Conservation (phyloP, 768 basidiomycete species). For the Xerocomus brunneocitrinus region DNA sequence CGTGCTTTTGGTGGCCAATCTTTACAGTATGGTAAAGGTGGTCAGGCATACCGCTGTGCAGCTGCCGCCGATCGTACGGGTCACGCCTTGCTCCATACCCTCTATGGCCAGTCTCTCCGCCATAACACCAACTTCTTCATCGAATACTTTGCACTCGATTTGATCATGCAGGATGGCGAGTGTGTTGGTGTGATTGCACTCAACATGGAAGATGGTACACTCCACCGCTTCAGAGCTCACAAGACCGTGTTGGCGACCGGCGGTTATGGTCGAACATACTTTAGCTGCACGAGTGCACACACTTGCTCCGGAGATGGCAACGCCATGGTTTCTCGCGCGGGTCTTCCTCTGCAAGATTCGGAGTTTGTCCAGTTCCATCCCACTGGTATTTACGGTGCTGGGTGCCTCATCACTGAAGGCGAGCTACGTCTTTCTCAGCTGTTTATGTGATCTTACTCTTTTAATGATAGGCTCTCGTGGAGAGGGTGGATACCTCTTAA, state of each 20-base stretch:
- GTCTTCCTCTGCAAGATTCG: constrained; percentile 91
- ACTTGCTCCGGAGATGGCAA: constrained; percentile 99
- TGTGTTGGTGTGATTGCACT: constrained; percentile 99
- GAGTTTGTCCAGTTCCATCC: constrained; percentile 99
- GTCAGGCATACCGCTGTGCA: constrained; percentile 98
- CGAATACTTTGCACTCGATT: constrained; percentile 98
- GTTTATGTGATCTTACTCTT: not conserved
- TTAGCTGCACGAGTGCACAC: constrained; percentile 97
- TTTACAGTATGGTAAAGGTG: constrained; percentile 94
- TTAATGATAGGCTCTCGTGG: constrained; percentile 80
- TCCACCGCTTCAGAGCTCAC: constrained; percentile 97
- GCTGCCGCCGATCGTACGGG: constrained; percentile 99
- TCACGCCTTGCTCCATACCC: constrained; percentile 96
- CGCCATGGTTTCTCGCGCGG: constrained; percentile 96
- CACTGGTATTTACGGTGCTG: constrained; percentile 98
- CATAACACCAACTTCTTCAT: constrained; percentile 99
- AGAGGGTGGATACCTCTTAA: constrained; percentile 97
- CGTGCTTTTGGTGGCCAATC: constrained; percentile 99
- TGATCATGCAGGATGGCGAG: constrained; percentile 98
- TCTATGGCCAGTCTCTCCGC: constrained; percentile 97
- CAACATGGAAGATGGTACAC: constrained; percentile 99
- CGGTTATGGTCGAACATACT: constrained; percentile 97
- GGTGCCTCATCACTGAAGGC: constrained; percentile 99
- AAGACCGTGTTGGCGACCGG: constrained; percentile 98
- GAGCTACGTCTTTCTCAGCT: constrained; percentile 9